Evolutionary conservation across 306 rosid species (phyloP).

Genomic region (Malus orientalis): DNA sequence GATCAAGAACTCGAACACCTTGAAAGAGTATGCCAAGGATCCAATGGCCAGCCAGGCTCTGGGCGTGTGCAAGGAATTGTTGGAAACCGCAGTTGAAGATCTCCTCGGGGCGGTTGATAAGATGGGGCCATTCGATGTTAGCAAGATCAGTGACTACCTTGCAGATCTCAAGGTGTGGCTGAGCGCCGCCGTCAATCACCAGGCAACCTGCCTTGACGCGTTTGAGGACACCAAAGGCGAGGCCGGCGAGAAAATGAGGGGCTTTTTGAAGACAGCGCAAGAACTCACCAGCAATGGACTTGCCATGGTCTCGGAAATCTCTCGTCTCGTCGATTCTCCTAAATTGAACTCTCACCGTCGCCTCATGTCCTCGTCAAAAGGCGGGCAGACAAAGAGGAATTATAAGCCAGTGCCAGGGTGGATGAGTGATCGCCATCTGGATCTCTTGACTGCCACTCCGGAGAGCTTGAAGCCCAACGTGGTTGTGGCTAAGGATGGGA

Average conservation of each 20-base stretch:
- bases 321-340: background rate
- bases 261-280: constrained; percentile 23
- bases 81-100: constrained; percentile 39
- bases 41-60: constrained; percentile 43
- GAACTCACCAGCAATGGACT: constrained; percentile 54
- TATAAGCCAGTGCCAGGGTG: constrained; percentile 28
- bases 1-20: constrained; percentile 19
- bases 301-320: constrained; percentile 37
- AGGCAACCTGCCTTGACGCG: constrained; percentile 53
- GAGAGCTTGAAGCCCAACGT: constrained; percentile 27
- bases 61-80: constrained; percentile 39
- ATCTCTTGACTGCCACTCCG: constrained; percentile 20
- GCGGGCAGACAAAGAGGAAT: background rate
- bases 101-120: constrained; percentile 21
- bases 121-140: constrained; percentile 23
- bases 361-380: background rate
- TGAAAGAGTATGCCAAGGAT: constrained; percentile 37
- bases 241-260: constrained; percentile 40
- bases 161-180: constrained; percentile 65
- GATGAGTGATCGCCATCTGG: constrained; percentile 22
- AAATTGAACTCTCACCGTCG: background rate
- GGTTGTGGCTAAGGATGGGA: constrained; percentile 65
- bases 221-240: constrained; percentile 43
- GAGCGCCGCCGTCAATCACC: constrained; percentile 40
- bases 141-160: constrained; percentile 20